phyloP scores from a whole-genome alignment of 495 filamentous ascomycete genomes.

The Venustampulla echinocandica region DNA sequence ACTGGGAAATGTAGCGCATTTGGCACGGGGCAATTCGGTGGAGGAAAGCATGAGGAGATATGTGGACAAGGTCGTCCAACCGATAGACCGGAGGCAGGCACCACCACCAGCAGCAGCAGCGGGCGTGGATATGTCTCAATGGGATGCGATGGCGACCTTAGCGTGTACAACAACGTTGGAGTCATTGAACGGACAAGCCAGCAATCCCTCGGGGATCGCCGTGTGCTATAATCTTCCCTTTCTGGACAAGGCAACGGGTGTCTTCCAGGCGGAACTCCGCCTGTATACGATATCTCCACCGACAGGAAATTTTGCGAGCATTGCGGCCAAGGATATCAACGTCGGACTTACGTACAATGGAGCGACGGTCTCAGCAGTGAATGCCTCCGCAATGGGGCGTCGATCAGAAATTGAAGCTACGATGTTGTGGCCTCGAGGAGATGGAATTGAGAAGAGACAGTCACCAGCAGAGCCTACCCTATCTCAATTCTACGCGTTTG shows the following conservation, averaged over 20 bases:
- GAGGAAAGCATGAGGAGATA: constrained; percentile 21
- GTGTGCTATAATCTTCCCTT: constrained; percentile 68
- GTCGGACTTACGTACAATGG: constrained; percentile 50
- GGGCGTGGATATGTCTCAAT: constrained; percentile 27
- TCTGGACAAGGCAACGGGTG: constrained; percentile 51
- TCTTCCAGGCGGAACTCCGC: constrained; percentile 63
- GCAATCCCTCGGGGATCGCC: constrained; percentile 64
- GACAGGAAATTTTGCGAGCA: constrained; percentile 45
- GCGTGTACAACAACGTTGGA: constrained; percentile 44
- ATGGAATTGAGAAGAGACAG: constrained; percentile 10
- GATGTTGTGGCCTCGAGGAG: constrained; percentile 21
- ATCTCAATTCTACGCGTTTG: constrained; percentile 43
- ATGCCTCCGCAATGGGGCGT: constrained; percentile 20
- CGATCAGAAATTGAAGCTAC: constrained; percentile 11
- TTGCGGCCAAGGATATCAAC: constrained; percentile 45
- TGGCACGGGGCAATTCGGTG: constrained; percentile 13
- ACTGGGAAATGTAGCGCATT: constrained; percentile 6
- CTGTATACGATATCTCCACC: constrained; percentile 54
- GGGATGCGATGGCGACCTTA: constrained; percentile 41
- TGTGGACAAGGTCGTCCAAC: constrained; percentile 20
- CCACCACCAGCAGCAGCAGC: constrained; percentile 33
- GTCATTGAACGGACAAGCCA: constrained; percentile 35
- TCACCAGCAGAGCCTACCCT: constrained; percentile 23
- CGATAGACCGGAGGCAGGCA: constrained; percentile 23
- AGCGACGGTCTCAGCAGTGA: constrained; percentile 40